Evolutionary conservation across 148 eudicot species (phyloP), one percentile per base, ranked within the genome.

Genomic region (Vaccinium darrowii): DNA sequence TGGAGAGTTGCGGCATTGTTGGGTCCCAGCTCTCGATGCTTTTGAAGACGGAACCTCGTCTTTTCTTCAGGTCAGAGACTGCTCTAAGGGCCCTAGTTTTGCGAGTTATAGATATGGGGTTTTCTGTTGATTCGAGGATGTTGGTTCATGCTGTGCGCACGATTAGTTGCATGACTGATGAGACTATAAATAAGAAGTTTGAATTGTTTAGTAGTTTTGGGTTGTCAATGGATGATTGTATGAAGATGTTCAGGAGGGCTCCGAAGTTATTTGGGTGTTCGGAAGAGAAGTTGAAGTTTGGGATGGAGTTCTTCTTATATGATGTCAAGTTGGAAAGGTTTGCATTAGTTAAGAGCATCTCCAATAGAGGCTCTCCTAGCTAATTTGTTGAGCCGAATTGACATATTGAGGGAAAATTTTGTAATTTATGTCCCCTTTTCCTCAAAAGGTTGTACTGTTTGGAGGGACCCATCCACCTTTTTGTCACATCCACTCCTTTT

Each of bases 1-100:
- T 88, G 58, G 51, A 43, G 63, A 53, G 71, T 30, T 85, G 90
- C 80, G 85, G 83, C 47, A 79, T 88, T 43, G 75, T 83, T 36
- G 88, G 87, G 63, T 19, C 82, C 15, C 87, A 81, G 77, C 82
- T 88, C 77, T 53, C 76, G 1, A 65, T 33, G 60, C 62, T 86
- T 7, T 80, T 88, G 78, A 80, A 9, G 74, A 83, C 67, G 47
- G 60, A 56, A 25, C 88, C 90, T 60, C 7, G 74, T 67, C 14
- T 88, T n/a, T 83, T 88, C 5, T 1, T 57, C 25, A 10, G 47
- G 53, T 50, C 60, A 36, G 82, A 83, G 50, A 14, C 63, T 0
- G 73, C 50, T 1, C 84, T 88, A 69, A 84, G 57, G 58, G 58
- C 36, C 47, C 0, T 4, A 3, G 81, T 88, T 53, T 76, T 36